Percentiles rank a stretch among this genome's conserved stretches.
Evolutionary conservation across 2,329 filamentous ascomycete species (phyloP).

Genomic region (Ophiognomonia clavigignenti-juglandacearum): DNA sequence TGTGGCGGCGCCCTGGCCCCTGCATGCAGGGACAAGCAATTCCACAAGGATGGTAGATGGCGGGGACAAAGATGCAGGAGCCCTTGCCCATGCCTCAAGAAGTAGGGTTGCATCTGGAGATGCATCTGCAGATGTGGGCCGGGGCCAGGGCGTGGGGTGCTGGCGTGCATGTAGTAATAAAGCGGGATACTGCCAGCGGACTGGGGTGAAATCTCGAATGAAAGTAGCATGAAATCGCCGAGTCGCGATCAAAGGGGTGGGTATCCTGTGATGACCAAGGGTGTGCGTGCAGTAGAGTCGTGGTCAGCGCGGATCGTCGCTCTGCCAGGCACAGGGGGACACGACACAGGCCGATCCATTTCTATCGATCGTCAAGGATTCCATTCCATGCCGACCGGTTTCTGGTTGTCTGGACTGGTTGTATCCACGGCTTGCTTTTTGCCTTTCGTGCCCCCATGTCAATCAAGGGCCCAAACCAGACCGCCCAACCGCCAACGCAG

Average conservation of each 20-base stretch:
- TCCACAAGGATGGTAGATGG: conserved; percentile 13
- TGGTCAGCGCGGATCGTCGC: conserved; percentile 2
- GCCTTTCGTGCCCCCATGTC: conserved; percentile 9
- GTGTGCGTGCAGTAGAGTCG: conserved; percentile 12
- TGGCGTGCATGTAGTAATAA: conserved; percentile 6
- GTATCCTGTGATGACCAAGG: conserved; percentile 3
- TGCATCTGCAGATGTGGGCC: conserved; percentile 17
- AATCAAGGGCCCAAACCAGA: conserved; percentile 5
- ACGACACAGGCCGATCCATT: conserved; percentile 7
- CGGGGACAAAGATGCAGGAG: conserved; percentile 13
- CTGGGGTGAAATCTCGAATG: conserved; percentile 2
- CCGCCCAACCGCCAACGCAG: conserved; percentile 2
- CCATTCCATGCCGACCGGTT: conserved; percentile 8
- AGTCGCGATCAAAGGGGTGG: not conserved
- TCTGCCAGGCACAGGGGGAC: not conserved
- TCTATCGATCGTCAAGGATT: conserved; percentile 14
- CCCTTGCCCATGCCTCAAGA: conserved; percentile 16
- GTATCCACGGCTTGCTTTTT: too few species aligned
- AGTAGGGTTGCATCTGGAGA: conserved; percentile 17
- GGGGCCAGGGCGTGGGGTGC: conserved; percentile 1
- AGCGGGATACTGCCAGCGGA: conserved; percentile 1
- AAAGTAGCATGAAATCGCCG: conserved; percentile 4
- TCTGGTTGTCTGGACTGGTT: too few species aligned
- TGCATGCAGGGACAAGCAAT: conserved; percentile 12
- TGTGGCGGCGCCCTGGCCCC: conserved; percentile 14